A percentile compares a stretch with the other conserved stretches of the same genome.
Evolutionary conservation across 192 early-diverging fungal genomes (phyloP).

Genomic region (Mortierella antarctica): DNA sequence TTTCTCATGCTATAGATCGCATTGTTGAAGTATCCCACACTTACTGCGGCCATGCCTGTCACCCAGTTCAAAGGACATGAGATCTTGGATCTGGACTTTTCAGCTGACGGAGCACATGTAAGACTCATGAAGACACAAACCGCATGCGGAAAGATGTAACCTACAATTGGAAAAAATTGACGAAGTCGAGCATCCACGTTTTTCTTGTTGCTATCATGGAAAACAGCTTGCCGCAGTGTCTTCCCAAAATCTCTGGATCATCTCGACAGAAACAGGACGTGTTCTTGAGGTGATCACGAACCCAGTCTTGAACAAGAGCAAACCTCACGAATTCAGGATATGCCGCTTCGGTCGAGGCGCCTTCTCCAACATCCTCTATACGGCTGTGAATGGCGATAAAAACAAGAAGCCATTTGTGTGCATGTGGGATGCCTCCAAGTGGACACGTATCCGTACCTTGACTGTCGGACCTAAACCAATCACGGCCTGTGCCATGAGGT

Average conservation of each 20-base stretch:
- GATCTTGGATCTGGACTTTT: constrained; percentile 76
- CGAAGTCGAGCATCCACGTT: neutral
- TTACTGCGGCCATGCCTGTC: constrained; percentile 58
- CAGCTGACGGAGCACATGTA: constrained; percentile 56
- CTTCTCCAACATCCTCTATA: constrained; percentile 68
- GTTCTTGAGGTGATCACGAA: constrained; percentile 59
- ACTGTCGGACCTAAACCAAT: constrained; percentile 67
- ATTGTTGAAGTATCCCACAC: constrained; percentile 71
- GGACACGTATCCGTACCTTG: constrained; percentile 61
- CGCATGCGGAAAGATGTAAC: too few species aligned
- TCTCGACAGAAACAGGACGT: constrained; percentile 54
- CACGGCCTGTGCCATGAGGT: constrained; percentile 77
- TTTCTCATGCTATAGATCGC: constrained; percentile 25
- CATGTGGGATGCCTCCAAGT: constrained; percentile 69
- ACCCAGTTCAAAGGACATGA: constrained; percentile 68
- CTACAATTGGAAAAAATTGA: neutral
- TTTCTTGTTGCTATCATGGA: neutral
- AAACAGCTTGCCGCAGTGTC: constrained; percentile 64
- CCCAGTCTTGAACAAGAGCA: constrained; percentile 54
- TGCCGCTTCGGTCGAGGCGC: constrained; percentile 69
- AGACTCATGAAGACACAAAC: neutral
- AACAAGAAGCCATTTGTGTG: constrained; percentile 66
- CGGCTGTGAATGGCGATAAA: constrained; percentile 70
- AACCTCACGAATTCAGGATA: constrained; percentile 57
- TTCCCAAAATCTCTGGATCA: constrained; percentile 56